phyloP scores from a whole-genome alignment of 768 basidiomycete species.

The Auriscalpium orientale region DNA sequence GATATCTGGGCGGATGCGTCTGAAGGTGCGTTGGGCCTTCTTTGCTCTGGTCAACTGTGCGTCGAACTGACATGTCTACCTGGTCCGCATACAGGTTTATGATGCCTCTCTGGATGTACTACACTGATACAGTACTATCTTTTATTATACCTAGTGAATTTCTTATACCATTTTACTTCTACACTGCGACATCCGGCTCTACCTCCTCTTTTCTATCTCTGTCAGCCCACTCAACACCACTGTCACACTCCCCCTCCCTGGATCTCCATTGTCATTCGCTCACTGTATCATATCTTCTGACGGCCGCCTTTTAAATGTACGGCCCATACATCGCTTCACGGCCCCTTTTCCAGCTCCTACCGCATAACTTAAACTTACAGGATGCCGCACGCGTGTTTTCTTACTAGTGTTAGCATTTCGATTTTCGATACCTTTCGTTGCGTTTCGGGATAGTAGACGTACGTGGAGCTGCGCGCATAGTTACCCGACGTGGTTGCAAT shows the following conservation, averaged over 20 bases:
- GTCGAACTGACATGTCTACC: neutral
- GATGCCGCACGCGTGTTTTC: too few relatives aligned
- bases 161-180: neutral
- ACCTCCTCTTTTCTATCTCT: neutral
- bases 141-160: conserved; percentile 1
- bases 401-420: too few relatives aligned
- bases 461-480: too few relatives aligned
- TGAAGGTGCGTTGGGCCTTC: too few relatives aligned
- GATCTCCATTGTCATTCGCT: too few relatives aligned
- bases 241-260: neutral
- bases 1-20: conserved; percentile 30
- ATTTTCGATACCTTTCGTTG: too few relatives aligned
- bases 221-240: neutral
- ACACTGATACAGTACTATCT: neutral
- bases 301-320: neutral
- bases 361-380: too few relatives aligned
- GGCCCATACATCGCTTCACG: too few relatives aligned
- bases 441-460: too few relatives aligned
- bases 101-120: neutral
- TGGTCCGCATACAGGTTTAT: neutral
- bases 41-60: too few relatives aligned
- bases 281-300: neutral
- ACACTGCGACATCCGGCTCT: neutral
- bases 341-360: too few relatives aligned
- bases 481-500: too few relatives aligned